Base-by-base conservation (phyloP, 78 protist genomes). In the Tieghemostelium lacteum region DNA sequence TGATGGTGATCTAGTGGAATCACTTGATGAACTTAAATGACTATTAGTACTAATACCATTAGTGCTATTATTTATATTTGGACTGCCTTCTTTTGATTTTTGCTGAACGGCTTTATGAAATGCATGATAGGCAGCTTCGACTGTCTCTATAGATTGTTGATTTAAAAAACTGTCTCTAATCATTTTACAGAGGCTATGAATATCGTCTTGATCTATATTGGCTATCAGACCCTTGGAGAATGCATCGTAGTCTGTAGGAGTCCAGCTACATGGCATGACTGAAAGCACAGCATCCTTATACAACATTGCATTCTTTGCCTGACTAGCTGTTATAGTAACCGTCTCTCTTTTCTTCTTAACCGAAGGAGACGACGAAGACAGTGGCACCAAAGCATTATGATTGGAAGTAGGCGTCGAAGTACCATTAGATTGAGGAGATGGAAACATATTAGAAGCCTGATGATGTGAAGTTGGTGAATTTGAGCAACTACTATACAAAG, bases 141-240 rank as follows among this genome's bases (percentile, higher is more conserved):
- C 69, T 57, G 40, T 83, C 31, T 83, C 89, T 40, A 83, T 57
- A 33, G 89, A 40, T 57, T 83, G 75, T 14, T 34, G 26, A 24
- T 28, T 24, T 58, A 83, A 83, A 69, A 83, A 83, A 33, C 57
- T 42, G 39, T 83, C 89, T 58, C 42, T 66, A 42, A 83, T 83
- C 37, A 69, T 45, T 83, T 83, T 83, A 83, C 73, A 69, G n/a
- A 83, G 58, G 16, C 78, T 57, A 29, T 69, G 75, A 54, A 70
- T 62, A 69, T 83, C 89, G 58, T 83, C 89, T 69, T 83, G 78
- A 40, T 83, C 71, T 31, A 83, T 83, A 60, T 63, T 40, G 54
- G 89, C 63, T 50, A 83, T 58, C 1, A 83, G 29, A 42, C 89
- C 89, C 58, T 62, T 66, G 37, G 89, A 52, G 45, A 83, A 83